These are phyloP conservation scores for Candida parachauliodes DNA, from an alignment of 805 yeast species.

Conservation along the genomic window DNA sequence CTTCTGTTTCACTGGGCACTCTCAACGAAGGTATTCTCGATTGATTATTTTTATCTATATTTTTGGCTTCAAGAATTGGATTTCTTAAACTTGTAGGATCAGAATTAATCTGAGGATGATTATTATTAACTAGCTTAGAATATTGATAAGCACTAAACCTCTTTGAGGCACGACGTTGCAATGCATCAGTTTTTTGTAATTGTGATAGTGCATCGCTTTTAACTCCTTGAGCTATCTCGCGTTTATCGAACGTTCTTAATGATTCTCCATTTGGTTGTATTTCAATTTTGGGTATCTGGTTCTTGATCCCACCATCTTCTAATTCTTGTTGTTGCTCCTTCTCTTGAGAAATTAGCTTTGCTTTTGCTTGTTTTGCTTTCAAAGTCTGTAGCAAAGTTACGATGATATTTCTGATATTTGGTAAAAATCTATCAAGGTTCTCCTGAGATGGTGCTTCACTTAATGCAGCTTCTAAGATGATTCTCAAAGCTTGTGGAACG, in stretches of 20 bases:
- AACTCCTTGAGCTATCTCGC: not conserved
- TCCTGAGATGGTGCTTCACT: conserved; percentile 82
- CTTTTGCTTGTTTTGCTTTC: conserved; percentile 70
- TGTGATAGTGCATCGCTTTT: conserved; percentile 62
- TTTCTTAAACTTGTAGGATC: conserved; percentile 1
- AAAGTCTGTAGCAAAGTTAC: conserved; percentile 74
- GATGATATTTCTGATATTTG: conserved; percentile 81
- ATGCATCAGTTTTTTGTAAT: conserved; percentile 75
- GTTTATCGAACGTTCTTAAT: not conserved
- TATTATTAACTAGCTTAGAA: conserved; percentile 54
- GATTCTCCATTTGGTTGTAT: not conserved
- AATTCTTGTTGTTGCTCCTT: conserved; percentile 1
- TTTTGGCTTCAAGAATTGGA: conserved; percentile 1
- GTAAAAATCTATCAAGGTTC: conserved; percentile 74
- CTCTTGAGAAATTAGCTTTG: conserved; percentile 27
- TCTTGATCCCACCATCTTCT: not conserved
- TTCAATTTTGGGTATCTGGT: not conserved
- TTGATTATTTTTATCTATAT: not conserved
- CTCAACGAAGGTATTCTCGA: not conserved
- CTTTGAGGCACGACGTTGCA: conserved; percentile 90
- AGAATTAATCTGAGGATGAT: conserved; percentile 2
- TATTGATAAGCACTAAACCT: conserved; percentile 92
- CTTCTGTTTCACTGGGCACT: not conserved
- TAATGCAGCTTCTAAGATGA: conserved; percentile 79
- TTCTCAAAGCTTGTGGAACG: conserved; percentile 78